Percentiles rank a stretch among this genome's conserved stretches.
These are phyloP conservation scores for Helotiales sp. DNA, from an alignment of 2,329 filamentous ascomycete genomes.

Conservation along the genomic window DNA sequence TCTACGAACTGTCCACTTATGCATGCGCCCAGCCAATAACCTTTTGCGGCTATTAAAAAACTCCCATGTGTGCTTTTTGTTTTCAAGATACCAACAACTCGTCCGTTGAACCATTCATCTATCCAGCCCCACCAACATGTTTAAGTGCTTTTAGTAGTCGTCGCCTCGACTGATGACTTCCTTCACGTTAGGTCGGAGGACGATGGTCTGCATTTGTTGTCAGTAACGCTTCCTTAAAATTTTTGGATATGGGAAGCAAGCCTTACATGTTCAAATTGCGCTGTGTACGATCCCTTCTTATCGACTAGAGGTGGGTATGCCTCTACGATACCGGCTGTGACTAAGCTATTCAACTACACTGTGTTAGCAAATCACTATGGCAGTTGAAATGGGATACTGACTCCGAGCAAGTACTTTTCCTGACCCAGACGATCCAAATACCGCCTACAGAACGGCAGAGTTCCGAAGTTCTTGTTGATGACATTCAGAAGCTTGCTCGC, in stretches of 20 bases:
- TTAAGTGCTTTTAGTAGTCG: slow-evolving; percentile 64
- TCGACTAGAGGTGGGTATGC: slow-evolving; percentile 89
- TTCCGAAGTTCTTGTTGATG: slow-evolving; percentile 97
- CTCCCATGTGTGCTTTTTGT: background rate
- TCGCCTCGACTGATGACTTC: slow-evolving; percentile 87
- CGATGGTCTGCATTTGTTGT: slow-evolving; percentile 65
- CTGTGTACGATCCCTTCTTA: slow-evolving; percentile 92
- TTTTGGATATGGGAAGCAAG: background rate
- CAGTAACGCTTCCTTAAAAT: background rate
- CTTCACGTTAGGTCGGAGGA: slow-evolving; percentile 80
- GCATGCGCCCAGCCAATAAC: background rate
- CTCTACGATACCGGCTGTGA: slow-evolving; percentile 83
- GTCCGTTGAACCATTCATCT: background rate
- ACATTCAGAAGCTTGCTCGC: slow-evolving; percentile 85
- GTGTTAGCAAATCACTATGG: slow-evolving; percentile 39
- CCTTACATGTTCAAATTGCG: slow-evolving; percentile 87
- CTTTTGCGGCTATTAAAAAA: background rate
- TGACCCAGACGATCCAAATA: slow-evolving; percentile 93
- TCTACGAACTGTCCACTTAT: background rate
- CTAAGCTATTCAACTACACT: slow-evolving; percentile 79
- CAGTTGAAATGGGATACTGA: slow-evolving; percentile 50
- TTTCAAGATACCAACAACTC: background rate
- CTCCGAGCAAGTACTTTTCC: slow-evolving; percentile 90
- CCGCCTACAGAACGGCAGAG: slow-evolving; percentile 85
- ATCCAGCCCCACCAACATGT: background rate